Conservation (phyloP, 345 rosid species). For the Brassica incana region DNA sequence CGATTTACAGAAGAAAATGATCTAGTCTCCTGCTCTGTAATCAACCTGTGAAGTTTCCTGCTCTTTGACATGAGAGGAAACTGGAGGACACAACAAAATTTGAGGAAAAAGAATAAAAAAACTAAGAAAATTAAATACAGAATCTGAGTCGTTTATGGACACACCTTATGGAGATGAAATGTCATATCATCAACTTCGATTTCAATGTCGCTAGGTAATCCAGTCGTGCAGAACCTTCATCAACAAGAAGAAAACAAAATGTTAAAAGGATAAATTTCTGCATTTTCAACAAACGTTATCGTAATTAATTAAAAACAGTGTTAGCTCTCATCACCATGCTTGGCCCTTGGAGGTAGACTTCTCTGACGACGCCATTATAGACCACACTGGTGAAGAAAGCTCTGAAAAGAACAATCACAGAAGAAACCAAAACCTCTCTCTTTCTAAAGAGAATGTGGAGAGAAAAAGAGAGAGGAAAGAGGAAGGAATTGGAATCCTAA, state of each 20-base stretch:
- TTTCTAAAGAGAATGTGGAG: slow-evolving; percentile 26
- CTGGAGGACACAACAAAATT: slow-evolving; percentile 40
- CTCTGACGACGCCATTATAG: slow-evolving; percentile 60
- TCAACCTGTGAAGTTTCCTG: slow-evolving; percentile 67
- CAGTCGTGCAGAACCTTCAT: slow-evolving; percentile 89
- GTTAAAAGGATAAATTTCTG: not conserved
- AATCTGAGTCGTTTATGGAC: not conserved
- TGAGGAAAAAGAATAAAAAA: not conserved
- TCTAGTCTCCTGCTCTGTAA: slow-evolving; percentile 70
- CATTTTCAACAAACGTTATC: not conserved
- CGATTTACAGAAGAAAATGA: slow-evolving; percentile 17
- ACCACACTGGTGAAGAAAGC: slow-evolving; percentile 22
- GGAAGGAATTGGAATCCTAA: slow-evolving; percentile 45
- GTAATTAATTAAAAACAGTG: not conserved
- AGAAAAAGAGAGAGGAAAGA: slow-evolving; percentile 13
- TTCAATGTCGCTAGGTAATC: slow-evolving; percentile 86
- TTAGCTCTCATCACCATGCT: slow-evolving; percentile 68
- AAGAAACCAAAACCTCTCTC: slow-evolving; percentile 22
- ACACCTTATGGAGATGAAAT: slow-evolving; percentile 93
- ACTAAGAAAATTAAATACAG: not conserved
- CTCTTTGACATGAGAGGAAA: slow-evolving; percentile 95
- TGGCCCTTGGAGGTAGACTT: slow-evolving; percentile 73
- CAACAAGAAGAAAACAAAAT: not conserved
- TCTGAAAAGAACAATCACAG: not conserved
- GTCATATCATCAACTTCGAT: slow-evolving; percentile 85